Percentiles rank a stretch among this genome's conserved stretches.
phyloP scores from a whole-genome alignment of 169 alveolate genomes.

The Theileria parva region DNA sequence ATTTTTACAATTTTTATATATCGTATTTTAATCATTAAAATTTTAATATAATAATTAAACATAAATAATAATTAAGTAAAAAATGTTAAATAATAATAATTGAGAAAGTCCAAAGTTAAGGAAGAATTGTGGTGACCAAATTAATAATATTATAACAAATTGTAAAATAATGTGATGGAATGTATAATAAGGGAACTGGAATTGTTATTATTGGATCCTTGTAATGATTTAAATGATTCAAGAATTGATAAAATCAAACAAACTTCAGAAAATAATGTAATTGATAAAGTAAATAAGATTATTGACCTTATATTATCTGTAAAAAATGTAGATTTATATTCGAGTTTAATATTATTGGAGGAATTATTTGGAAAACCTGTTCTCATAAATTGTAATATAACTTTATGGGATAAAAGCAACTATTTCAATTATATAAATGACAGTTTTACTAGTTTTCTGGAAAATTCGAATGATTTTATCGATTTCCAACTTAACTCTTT shows the following conservation, averaged over 20 bases:
- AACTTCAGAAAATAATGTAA: slow-evolving; percentile 6
- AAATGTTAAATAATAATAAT: background rate
- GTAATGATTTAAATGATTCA: slow-evolving; percentile 21
- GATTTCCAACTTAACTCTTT: background rate
- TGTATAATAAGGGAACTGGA: slow-evolving; percentile 15
- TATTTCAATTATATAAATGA: background rate
- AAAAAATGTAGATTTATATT: slow-evolving; percentile 42
- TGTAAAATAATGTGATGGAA: background rate
- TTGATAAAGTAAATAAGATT: background rate
- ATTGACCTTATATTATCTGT: slow-evolving; percentile 14
- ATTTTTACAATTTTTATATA: background rate
- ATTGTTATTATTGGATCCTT: slow-evolving; percentile 41
- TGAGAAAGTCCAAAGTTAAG: background rate
- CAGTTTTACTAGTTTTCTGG: background rate
- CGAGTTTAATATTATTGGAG: slow-evolving; percentile 38
- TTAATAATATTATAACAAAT: background rate
- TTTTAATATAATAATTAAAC: too few species aligned
- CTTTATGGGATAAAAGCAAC: background rate
- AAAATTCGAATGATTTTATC: background rate
- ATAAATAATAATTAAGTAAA: too few species aligned
- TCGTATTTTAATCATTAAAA: background rate
- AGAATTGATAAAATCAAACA: slow-evolving; percentile 69
- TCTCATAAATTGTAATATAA: slow-evolving; percentile 1
- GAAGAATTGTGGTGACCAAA: background rate
- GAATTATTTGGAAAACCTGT: slow-evolving; percentile 20